Base-by-base conservation (phyloP, 495 filamentous ascomycete genomes). In the Tuber magnatum region DNA sequence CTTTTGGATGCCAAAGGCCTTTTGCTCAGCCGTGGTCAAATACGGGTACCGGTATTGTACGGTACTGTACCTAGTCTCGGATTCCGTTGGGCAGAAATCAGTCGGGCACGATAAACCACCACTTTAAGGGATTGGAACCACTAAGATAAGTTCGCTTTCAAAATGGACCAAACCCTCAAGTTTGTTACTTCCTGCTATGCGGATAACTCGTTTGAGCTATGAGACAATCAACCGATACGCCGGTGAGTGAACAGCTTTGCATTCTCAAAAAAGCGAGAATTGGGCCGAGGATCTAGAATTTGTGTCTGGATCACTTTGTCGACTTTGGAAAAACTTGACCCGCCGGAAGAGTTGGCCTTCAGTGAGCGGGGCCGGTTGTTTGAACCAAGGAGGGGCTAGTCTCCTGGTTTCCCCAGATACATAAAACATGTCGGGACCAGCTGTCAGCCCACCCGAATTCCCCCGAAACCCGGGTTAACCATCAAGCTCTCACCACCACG, bases 391-490 rank as follows among this genome's bases (percentile, higher is more conserved):
- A 65, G 56, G 28, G 56, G 56, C 16, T 18, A 35, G 14, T 65
- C 32, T 65, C 56, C 28, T 65, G 56, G 14, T 35, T 65, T 65
- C 56, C 28, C 56, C 5, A 18, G 56, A 32, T 65, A 65, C 56
- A 65, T 5, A 65, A 61, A 65, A 35, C 56, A 20, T 35, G 56
- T 35, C 18, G 28, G 56, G n/a, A 65, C 7, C 16, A 35, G 28
- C 14, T 32, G 51, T 32, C 35, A 18, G 14, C 18, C 7, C 28
- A 65, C 35, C 56, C 56, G 56, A 65, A 35, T 65, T 65, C 28
- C 28, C 56, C 56, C 56, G 56, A 65, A 65, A 65, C 56, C 56
- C 56, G 56, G 56, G 56, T 65, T 65, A 35, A 65, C 56, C 28
- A 65, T 35, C 56, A 65, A 3, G 18, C 69, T 41, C 69, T 22